These are phyloP conservation scores for Aspergillus bertholletiae DNA, from an alignment of 495 filamentous ascomycete genomes.

Conservation along the genomic window DNA sequence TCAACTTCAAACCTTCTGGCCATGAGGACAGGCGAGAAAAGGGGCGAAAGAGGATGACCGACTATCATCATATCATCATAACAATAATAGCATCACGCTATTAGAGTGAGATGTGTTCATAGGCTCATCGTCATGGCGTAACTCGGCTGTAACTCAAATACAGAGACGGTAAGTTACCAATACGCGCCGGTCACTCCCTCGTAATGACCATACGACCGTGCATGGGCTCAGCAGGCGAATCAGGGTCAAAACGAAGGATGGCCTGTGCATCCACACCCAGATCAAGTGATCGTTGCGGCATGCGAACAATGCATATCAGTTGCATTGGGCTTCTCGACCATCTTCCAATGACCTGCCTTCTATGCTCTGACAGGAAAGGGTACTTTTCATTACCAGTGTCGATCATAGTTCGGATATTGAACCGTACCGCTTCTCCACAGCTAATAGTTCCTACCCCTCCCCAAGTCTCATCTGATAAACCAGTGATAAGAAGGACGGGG, in stretches of 20 bases:
- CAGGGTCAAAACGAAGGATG: constrained; percentile 15
- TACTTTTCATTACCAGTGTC: constrained; percentile 28
- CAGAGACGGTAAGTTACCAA: constrained; percentile 27
- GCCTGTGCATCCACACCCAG: constrained; percentile 28
- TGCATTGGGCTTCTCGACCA: constrained; percentile 23
- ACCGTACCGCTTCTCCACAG: constrained; percentile 32
- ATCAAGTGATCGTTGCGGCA: constrained; percentile 68
- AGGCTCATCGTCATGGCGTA: neutral
- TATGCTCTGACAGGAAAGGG: constrained; percentile 17
- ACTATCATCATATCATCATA: neutral
- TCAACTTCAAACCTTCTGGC: constrained; percentile 3
- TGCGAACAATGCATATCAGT: constrained; percentile 49
- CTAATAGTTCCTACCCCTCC: constrained; percentile 18
- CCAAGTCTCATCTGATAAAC: constrained; percentile 18
- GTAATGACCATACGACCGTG: constrained; percentile 13
- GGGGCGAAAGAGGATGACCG: neutral
- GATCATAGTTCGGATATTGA: constrained; percentile 40
- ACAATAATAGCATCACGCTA: neutral
- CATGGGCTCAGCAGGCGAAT: constrained; percentile 1
- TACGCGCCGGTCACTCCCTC: constrained; percentile 19
- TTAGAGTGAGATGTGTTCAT: constrained; percentile 4
- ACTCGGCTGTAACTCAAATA: constrained; percentile 15
- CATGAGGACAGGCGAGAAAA: neutral
- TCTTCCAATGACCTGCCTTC: constrained; percentile 22
- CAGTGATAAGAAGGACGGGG: constrained; percentile 1